Conservation (phyloP, 257 asterid genomes). For the Cruciata laevipes region DNA sequence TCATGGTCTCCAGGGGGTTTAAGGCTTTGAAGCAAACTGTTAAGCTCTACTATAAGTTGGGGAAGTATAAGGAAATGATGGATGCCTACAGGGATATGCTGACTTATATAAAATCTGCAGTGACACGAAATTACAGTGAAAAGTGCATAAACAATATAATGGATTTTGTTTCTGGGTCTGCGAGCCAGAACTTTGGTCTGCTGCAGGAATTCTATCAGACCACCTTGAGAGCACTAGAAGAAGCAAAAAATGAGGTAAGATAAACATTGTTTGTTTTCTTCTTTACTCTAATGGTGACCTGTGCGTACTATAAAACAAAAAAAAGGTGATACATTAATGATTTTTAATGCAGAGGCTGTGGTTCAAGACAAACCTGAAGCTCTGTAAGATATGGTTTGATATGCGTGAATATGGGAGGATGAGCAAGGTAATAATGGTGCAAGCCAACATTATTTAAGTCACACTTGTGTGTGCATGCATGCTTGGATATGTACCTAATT, state of each 20-base stretch:
- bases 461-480: background rate
- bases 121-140: conserved; percentile 96
- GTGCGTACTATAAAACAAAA: background rate
- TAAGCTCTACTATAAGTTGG: conserved; percentile 83
- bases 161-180: conserved; percentile 97
- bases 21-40: conserved; percentile 98
- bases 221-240: conserved; percentile 91
- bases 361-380: conserved; percentile 97
- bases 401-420: conserved; percentile 87
- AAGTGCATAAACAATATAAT: conserved; percentile 91
- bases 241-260: conserved; percentile 94
- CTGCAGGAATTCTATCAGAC: conserved; percentile 92
- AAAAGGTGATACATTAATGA: background rate
- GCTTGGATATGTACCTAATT: conserved; percentile 15
- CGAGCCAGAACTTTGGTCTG: conserved; percentile 82
- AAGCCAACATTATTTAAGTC: background rate
- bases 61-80: conserved; percentile 94
- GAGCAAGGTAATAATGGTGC: conserved; percentile 60
- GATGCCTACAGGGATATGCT: conserved; percentile 90
- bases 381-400: conserved; percentile 98
- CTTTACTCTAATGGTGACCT: background rate
- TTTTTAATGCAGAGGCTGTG: conserved; percentile 65
- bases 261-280: conserved; percentile 7
- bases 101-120: conserved; percentile 88
- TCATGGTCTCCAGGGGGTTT: conserved; percentile 70